Evolutionary conservation across 306 rosid species (phyloP).

Genomic region (apple (Malus domestica)): DNA sequence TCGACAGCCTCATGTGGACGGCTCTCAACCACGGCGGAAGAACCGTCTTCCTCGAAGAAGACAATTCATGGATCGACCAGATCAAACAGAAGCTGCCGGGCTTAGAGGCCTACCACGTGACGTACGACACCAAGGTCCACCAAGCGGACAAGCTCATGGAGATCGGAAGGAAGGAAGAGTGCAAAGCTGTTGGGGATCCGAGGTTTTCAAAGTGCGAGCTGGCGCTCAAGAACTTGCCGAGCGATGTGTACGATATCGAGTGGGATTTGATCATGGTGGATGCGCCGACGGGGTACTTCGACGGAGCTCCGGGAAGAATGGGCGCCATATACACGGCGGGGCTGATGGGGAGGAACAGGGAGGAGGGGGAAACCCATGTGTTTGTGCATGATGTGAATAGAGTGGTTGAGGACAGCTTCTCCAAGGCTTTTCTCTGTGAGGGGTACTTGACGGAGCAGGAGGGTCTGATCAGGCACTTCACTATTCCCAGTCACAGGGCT

Average conservation of each 20-base stretch:
- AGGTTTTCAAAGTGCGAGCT: conserved; percentile 60
- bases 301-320: conserved; percentile 88
- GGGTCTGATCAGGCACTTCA: conserved; percentile 77
- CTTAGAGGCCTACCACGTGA: conserved; percentile 63
- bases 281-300: conserved; percentile 80
- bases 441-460: conserved; percentile 70
- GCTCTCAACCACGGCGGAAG: conserved; percentile 84
- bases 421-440: conserved; percentile 63
- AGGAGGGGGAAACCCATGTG: conserved; percentile 69
- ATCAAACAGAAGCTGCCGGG: conserved; percentile 38
- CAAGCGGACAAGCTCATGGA: conserved; percentile 52
- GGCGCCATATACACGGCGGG: conserved; percentile 88
- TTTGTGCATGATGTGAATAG: conserved; percentile 94
- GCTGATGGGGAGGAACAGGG: conserved; percentile 74
- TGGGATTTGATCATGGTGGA: conserved; percentile 98
- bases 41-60: conserved; percentile 81
- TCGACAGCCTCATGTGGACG: conserved; percentile 92
- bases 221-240: conserved; percentile 61
- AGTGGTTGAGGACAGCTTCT: conserved; percentile 65
- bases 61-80: conserved; percentile 64
- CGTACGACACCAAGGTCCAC: conserved; percentile 64
- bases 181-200: conserved; percentile 57
- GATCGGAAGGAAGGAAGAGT: conserved; percentile 39
- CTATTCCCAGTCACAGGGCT: conserved; percentile 67
- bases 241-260: conserved; percentile 57